Conservation (phyloP, 2,329 filamentous ascomycete species). For the Trichoderma atroviride region DNA sequence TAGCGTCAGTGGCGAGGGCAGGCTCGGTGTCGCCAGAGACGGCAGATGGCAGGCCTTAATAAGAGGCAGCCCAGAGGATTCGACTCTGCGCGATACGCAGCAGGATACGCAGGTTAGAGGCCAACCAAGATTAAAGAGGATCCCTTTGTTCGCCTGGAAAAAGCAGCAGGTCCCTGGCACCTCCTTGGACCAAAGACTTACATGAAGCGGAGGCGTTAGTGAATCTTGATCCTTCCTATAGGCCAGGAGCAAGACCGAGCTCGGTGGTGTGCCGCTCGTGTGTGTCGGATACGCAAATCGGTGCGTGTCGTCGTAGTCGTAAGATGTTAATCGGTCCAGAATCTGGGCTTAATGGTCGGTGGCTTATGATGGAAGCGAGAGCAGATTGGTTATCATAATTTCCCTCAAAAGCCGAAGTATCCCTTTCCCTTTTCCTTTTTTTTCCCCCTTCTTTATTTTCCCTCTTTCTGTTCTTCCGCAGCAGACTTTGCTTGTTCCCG, state of each 20-base stretch:
- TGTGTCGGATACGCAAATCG: constrained; percentile 18
- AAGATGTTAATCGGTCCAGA: constrained; percentile 1
- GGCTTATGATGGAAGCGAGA: not conserved
- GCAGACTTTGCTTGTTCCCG: constrained; percentile 1
- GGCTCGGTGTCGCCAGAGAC: not conserved
- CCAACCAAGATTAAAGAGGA: not conserved
- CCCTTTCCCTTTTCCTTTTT: not conserved
- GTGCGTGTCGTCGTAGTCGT: constrained; percentile 7
- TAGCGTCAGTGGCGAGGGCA: not conserved
- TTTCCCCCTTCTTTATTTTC: not conserved
- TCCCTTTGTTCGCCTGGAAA: not conserved
- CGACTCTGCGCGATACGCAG: not conserved
- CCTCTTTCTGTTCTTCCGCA: not conserved
- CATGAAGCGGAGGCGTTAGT: constrained; percentile 21
- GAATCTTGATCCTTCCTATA: constrained; percentile 19
- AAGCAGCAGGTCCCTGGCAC: constrained; percentile 6
- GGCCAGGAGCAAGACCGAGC: constrained; percentile 7
- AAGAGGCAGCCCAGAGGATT: not conserved
- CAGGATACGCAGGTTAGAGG: not conserved
- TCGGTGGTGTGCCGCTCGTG: constrained; percentile 20
- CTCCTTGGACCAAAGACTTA: constrained; percentile 13
- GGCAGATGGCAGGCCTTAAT: constrained; percentile 3
- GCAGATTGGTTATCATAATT: constrained; percentile 5
- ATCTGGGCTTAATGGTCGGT: constrained; percentile 10
- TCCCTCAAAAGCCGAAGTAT: not conserved